A percentile compares a stretch with the other conserved stretches of the same genome.
phyloP scores from a whole-genome alignment of 306 rosid genomes.

The Fragaria ananassa region DNA sequence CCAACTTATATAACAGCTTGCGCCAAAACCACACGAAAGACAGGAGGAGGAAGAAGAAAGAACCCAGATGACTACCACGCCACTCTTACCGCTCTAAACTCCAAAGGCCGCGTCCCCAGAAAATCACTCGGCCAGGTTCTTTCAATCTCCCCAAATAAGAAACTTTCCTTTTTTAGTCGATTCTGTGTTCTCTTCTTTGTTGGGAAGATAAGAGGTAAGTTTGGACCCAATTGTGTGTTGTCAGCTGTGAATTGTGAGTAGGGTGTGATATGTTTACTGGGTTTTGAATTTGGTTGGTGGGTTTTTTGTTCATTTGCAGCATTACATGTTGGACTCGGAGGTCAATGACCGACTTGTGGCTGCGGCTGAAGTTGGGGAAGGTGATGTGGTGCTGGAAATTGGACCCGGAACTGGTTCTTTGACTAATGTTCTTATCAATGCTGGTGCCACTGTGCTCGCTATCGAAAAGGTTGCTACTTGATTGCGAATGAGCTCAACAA shows the following conservation, averaged over 20 bases:
- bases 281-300: conserved; percentile 8
- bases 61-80: conserved; percentile 61
- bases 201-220: neutral
- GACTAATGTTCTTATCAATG: conserved; percentile 61
- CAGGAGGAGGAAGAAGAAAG: conserved; percentile 18
- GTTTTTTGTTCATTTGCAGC: conserved; percentile 47
- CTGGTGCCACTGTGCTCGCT: conserved; percentile 77
- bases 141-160: neutral
- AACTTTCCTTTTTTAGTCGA: neutral
- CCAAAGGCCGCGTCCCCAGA: conserved; percentile 78
- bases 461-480: conserved; percentile 66
- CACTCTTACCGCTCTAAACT: conserved; percentile 81
- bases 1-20: conserved; percentile 23
- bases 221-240: neutral
- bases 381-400: conserved; percentile 77
- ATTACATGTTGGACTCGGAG: conserved; percentile 80
- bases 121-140: conserved; percentile 88
- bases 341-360: conserved; percentile 66
- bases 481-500: neutral
- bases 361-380: conserved; percentile 59
- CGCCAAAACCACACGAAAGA: conserved; percentile 15
- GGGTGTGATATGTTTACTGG: neutral
- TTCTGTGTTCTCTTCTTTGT: conserved; percentile 6
- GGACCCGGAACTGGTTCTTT: conserved; percentile 96
- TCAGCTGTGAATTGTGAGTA: neutral